phyloP scores from a whole-genome alignment of 352 stramenopile genomes.

The Halophytophthora batemanensis region DNA sequence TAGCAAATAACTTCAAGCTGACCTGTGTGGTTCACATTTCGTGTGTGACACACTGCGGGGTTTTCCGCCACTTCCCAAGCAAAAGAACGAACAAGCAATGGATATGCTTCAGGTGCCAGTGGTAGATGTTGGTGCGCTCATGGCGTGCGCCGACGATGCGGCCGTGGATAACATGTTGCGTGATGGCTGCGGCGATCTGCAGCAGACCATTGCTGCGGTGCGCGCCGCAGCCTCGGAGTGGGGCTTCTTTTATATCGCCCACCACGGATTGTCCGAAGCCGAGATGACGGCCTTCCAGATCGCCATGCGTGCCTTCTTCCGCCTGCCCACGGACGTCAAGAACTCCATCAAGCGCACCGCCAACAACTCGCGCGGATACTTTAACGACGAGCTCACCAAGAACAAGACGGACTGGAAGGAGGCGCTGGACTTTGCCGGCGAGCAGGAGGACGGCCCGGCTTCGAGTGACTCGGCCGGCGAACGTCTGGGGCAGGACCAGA shows the following conservation, averaged over 20 bases:
- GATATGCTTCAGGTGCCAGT: slow-evolving; percentile 35
- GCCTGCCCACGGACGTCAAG: slow-evolving; percentile 59
- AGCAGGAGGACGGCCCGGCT: slow-evolving; percentile 35
- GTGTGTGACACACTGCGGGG: too few relatives aligned
- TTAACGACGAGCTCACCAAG: slow-evolving; percentile 94
- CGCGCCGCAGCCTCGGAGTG: slow-evolving; percentile 66
- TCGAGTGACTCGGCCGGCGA: slow-evolving; percentile 36
- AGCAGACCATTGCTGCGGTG: slow-evolving; percentile 37
- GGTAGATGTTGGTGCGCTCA: slow-evolving; percentile 50
- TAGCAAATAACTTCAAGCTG: too few relatives aligned
- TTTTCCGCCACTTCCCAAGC: too few relatives aligned
- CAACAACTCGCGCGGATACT: slow-evolving; percentile 89
- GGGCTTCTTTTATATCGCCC: slow-evolving; percentile 93
- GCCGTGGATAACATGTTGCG: slow-evolving; percentile 31
- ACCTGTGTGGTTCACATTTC: too few relatives aligned
- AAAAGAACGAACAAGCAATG: too few relatives aligned
- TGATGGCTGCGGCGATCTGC: slow-evolving; percentile 12
- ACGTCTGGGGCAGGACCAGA: slow-evolving; percentile 78
- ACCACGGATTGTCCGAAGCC: slow-evolving; percentile 62
- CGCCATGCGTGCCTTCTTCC: slow-evolving; percentile 83
- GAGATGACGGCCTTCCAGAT: slow-evolving; percentile 68
- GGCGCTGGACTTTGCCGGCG: slow-evolving; percentile 65
- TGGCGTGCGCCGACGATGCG: slow-evolving; percentile 28
- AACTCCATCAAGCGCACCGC: slow-evolving; percentile 54
- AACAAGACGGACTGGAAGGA: slow-evolving; percentile 93